phyloP scores from a whole-genome alignment of 2,329 filamentous ascomycete genomes.

The Neofusicoccum sp. region DNA sequence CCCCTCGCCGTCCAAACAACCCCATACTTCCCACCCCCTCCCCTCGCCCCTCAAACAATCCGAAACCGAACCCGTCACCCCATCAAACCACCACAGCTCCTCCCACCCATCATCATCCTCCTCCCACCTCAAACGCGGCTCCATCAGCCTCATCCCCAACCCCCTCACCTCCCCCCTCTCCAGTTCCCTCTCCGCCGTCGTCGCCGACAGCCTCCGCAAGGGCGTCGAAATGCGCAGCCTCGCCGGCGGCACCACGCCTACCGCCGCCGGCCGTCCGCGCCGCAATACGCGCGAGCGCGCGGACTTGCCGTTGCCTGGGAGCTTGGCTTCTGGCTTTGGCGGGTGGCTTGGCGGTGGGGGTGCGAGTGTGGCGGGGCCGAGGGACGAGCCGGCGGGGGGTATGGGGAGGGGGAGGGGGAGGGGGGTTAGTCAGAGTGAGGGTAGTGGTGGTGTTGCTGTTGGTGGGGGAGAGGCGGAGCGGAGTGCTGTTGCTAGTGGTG shows the following conservation, averaged over 20 bases:
- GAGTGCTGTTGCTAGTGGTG: neutral
- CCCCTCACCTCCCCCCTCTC: conserved; percentile 62
- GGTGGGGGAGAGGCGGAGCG: too few relatives aligned
- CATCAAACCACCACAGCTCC: neutral
- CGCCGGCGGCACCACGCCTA: neutral
- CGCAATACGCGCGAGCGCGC: neutral
- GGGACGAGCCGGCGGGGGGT: neutral
- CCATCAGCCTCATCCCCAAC: conserved; percentile 26
- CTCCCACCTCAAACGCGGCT: conserved; percentile 34
- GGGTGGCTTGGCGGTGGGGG: neutral
- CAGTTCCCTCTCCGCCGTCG: conserved; percentile 60
- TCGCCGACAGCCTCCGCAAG: conserved; percentile 63
- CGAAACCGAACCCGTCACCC: neutral
- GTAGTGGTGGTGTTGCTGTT: neutral
- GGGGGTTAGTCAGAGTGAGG: neutral
- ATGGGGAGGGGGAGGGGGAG: neutral
- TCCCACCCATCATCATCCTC: conserved; percentile 20
- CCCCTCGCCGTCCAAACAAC: neutral
- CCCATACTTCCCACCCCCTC: neutral
- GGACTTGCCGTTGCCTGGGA: neutral
- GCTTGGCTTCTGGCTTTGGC: neutral
- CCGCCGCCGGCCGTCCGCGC: neutral
- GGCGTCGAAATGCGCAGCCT: conserved; percentile 33
- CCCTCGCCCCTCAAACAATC: neutral
- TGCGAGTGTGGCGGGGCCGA: conserved; percentile 1